Conservation (phyloP, 83 land plant species). For the Diphasiastrum complanatum region DNA sequence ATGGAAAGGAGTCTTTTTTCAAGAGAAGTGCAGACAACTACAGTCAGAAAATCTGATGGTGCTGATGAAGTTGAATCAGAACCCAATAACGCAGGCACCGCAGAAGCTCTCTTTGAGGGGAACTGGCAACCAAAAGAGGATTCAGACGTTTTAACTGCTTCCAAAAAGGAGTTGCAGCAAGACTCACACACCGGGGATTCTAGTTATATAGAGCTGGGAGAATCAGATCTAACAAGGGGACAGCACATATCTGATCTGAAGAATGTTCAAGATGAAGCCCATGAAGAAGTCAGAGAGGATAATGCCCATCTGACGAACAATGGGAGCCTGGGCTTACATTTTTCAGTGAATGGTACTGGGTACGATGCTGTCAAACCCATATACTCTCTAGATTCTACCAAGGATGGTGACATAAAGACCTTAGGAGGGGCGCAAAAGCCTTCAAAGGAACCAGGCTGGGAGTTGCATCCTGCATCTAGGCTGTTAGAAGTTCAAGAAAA, state of each 20-base stretch:
- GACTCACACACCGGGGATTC: conserved; percentile 13
- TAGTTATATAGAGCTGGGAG: not conserved
- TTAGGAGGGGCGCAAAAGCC: not conserved
- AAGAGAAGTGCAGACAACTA: not conserved
- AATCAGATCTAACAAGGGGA: not conserved
- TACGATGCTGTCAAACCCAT: too few species aligned
- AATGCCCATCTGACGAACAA: not conserved
- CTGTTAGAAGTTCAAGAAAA: not conserved
- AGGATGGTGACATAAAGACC: too few species aligned
- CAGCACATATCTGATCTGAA: not conserved
- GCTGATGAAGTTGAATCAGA: not conserved
- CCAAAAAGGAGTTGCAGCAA: too few species aligned
- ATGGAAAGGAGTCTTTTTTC: conserved; percentile 21
- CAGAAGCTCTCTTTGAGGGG: too few species aligned
- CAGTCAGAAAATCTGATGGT: not conserved
- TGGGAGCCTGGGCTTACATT: not conserved
- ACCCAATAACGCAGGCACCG: too few species aligned
- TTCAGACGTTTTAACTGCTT: too few species aligned
- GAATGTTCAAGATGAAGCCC: not conserved
- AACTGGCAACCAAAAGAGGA: too few species aligned
- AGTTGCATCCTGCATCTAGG: not conserved
- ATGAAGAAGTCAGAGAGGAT: not conserved
- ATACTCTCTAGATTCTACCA: too few species aligned
- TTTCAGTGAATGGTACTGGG: too few species aligned
- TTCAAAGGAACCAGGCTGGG: conserved; percentile 7